phyloP scores from a whole-genome alignment of 805 yeast species.

The Saccharomyces mikatae region DNA sequence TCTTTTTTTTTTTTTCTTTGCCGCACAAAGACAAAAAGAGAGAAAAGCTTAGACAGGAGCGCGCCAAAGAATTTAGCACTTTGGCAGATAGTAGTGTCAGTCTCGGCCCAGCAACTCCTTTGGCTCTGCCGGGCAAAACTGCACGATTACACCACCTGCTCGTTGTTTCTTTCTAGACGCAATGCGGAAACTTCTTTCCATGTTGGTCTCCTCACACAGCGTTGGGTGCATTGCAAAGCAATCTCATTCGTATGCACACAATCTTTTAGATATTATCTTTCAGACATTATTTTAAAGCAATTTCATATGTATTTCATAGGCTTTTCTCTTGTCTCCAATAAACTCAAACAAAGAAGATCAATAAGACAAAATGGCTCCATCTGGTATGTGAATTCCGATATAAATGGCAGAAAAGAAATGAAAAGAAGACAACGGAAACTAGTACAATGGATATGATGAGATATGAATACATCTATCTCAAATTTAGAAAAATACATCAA shows the following conservation, averaged over 20 bases:
- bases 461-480: neutral
- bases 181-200: neutral
- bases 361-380: slow-evolving; percentile 35
- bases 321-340: neutral
- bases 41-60: neutral
- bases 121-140: neutral
- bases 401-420: neutral
- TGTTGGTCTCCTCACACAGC: neutral
- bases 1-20: neutral
- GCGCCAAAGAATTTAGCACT: neutral
- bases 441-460: neutral
- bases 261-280: neutral
- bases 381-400: slow-evolving; percentile 28
- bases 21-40: neutral
- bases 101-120: neutral
- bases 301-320: neutral
- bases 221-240: neutral
- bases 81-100: neutral
- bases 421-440: neutral
- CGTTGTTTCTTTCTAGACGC: neutral
- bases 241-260: neutral
- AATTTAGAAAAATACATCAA: neutral
- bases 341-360: slow-evolving; percentile 2
- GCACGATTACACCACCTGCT: neutral
- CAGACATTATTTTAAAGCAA: neutral